Base-by-base conservation (phyloP, 768 basidiomycete genomes). In the Russula brevipes region DNA sequence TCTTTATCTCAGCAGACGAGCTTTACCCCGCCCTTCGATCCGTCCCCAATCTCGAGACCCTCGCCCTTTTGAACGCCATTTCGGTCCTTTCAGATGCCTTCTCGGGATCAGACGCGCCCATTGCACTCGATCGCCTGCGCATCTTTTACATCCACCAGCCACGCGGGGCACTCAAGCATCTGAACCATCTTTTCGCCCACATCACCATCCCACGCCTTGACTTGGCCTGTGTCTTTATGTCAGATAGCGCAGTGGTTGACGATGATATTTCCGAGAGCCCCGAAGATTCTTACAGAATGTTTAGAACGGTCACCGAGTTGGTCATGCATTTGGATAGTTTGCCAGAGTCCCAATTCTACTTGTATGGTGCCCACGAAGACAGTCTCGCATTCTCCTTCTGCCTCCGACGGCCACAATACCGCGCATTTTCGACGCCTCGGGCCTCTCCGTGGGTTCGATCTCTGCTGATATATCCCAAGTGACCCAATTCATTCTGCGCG, bases 241-340 rank as follows among this genome's bases (percentile, higher is more conserved):
- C 62, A 35, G 62, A 63, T 39, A 63, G 62, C 52, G 57, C 57
- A 38, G 62, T 63, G 10, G 51, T 63, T 30, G 62, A 63, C 30
- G 62, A 63, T 30, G 62, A 59, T 49, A 63, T 63, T 38, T 52
- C 62, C 38, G 62, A 63, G 45, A 59, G 44, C 50, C 56, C 57
- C 9, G 62, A 59, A 24, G 11, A 59, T 14, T 53, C 45, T 24
- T 59, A 54, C 46, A 46, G 36, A 12, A 54, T 63, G 44, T 63
- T 63, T 45, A 63, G 46, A 19, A 49, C 30, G 2, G 52, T 59
- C 36, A 53, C 62, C 36, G 62, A 63, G 36, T 44, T 63, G 56
- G 61, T 63, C 36, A 58, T 63, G 61, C 61, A 63, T 38, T 45
- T 63, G 45, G 62, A 63, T 57, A 63, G 62, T 42, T 30, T 63